Evolutionary conservation across 192 early-diverging fungal species (phyloP).

Genomic region (Diversispora eburnea): DNA sequence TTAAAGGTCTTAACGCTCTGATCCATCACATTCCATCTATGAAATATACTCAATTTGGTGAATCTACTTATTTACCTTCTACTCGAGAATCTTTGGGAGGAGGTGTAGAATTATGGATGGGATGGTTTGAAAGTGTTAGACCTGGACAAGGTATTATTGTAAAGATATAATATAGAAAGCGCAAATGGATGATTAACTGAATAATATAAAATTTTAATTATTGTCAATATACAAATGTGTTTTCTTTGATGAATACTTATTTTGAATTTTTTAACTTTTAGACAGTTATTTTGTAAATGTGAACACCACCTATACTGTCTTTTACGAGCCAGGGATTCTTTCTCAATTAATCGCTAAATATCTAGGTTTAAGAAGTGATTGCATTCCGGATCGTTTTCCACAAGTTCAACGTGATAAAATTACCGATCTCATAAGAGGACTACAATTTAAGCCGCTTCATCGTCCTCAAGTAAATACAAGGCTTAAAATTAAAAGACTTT

Average conservation of each 20-base stretch:
- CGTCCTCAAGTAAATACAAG: constrained; percentile 17
- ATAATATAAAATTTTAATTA: not conserved
- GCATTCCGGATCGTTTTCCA: not conserved
- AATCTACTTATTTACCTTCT: constrained; percentile 28
- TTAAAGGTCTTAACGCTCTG: constrained; percentile 36
- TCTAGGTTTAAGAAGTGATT: not conserved
- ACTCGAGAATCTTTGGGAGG: constrained; percentile 43
- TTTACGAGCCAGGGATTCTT: constrained; percentile 17
- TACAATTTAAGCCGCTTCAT: constrained; percentile 14
- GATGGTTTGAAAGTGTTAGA: constrained; percentile 75
- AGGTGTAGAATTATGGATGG: constrained; percentile 82
- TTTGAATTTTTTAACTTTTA: not conserved
- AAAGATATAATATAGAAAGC: too few species aligned
- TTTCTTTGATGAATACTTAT: not conserved
- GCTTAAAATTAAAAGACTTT: not conserved
- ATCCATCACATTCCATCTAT: constrained; percentile 36
- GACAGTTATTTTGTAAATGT: constrained; percentile 27
- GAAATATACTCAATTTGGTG: constrained; percentile 32
- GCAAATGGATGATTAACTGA: too few species aligned
- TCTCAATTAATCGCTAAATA: not conserved
- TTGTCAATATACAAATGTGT: not conserved
- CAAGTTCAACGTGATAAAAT: not conserved
- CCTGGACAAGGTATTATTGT: constrained; percentile 51
- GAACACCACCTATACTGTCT: constrained; percentile 12
- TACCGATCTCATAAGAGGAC: constrained; percentile 1